Evolutionary conservation across 148 eudicot genomes (phyloP).

Genomic region (Rhododendron simsii): DNA sequence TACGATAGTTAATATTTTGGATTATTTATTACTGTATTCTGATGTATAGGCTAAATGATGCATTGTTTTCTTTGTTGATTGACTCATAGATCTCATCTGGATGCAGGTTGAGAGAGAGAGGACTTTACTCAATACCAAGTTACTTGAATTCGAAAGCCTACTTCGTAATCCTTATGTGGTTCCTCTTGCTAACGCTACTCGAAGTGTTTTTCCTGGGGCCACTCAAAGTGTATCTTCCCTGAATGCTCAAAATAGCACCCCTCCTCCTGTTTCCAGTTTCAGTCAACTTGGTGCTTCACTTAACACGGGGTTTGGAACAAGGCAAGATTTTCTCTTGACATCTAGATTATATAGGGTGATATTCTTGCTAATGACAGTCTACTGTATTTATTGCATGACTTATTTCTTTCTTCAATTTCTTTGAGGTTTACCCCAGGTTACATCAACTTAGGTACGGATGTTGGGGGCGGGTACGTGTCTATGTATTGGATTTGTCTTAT

Average conservation of each 20-base stretch:
- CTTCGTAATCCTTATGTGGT: conserved; percentile 47
- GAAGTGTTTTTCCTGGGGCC: conserved; percentile 37
- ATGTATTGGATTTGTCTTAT: not conserved
- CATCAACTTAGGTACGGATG: not conserved
- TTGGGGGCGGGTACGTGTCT: not conserved
- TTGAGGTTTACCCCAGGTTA: not conserved
- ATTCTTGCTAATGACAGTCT: not conserved
- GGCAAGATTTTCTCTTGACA: conserved; percentile 30
- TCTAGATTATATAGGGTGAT: conserved; percentile 8
- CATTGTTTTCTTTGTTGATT: not conserved
- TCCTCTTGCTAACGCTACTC: conserved; percentile 36
- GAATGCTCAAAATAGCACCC: conserved; percentile 30
- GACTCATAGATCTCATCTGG: conserved; percentile 7
- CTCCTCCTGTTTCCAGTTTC: conserved; percentile 55
- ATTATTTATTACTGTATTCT: not conserved
- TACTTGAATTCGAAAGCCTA: conserved; percentile 61
- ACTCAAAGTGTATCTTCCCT: conserved; percentile 28
- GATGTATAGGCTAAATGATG: not conserved
- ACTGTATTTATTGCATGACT: not conserved
- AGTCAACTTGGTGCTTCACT: conserved; percentile 54
- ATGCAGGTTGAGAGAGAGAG: conserved; percentile 87
- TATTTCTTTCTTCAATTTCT: not conserved
- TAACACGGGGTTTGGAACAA: conserved; percentile 38
- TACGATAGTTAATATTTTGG: not conserved
- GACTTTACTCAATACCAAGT: conserved; percentile 61